These are phyloP conservation scores for Gynochthodes officinalis DNA, from an alignment of 257 asterid species.

Conservation along the genomic window DNA sequence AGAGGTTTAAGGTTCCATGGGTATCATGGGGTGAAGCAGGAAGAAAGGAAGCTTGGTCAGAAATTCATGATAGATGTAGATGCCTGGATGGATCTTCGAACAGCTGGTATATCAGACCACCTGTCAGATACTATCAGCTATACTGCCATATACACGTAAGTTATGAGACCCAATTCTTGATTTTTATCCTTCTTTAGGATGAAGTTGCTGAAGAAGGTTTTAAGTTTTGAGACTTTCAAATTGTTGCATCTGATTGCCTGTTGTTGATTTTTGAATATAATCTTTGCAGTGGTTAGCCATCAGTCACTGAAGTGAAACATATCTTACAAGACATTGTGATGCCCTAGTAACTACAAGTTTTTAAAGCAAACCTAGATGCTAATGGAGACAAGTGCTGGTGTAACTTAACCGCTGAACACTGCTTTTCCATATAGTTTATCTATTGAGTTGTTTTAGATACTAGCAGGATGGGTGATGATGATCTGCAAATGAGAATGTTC, in stretches of 20 bases:
- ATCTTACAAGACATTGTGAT: not conserved
- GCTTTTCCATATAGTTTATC: not conserved
- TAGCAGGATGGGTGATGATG: not conserved
- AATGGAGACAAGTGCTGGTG: not conserved
- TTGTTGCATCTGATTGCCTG: not conserved
- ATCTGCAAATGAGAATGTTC: not conserved
- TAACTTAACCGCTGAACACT: not conserved
- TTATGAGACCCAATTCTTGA: not conserved
- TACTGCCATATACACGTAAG: constrained; percentile 73
- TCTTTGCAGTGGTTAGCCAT: not conserved
- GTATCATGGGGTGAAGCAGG: constrained; percentile 85
- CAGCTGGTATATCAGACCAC: constrained; percentile 70
- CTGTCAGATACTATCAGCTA: constrained; percentile 77
- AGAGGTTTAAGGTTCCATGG: constrained; percentile 92
- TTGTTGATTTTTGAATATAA: not conserved
- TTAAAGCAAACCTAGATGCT: not conserved
- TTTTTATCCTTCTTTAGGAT: not conserved
- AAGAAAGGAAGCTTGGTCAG: constrained; percentile 81
- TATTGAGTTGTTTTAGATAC: not conserved
- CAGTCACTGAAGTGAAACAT: not conserved
- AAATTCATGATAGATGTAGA: constrained; percentile 82
- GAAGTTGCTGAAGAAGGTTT: not conserved
- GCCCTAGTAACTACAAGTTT: not conserved
- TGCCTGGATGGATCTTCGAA: constrained; percentile 87
- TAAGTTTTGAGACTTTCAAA: not conserved